Conservation (phyloP, 2,329 filamentous ascomycete species). For the Triangularia verruculosa region DNA sequence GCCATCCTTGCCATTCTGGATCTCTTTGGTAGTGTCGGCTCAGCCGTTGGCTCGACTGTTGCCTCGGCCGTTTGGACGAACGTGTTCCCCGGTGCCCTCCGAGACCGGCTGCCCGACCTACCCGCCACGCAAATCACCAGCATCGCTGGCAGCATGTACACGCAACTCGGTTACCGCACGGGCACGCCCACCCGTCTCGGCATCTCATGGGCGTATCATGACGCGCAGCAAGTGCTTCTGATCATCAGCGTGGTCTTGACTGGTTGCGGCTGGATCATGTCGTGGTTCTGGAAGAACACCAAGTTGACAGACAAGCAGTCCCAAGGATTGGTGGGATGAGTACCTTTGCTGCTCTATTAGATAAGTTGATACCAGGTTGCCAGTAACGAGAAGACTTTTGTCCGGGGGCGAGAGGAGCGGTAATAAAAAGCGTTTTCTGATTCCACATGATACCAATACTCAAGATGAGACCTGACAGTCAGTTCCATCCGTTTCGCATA, state of each 20-base stretch:
- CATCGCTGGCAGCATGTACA: slow-evolving; percentile 35
- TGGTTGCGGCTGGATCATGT: slow-evolving; percentile 31
- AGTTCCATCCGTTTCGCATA: neutral
- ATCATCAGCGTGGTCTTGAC: slow-evolving; percentile 26
- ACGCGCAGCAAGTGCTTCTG: slow-evolving; percentile 38
- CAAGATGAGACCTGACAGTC: neutral
- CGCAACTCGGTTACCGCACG: slow-evolving; percentile 35
- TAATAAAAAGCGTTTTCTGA: neutral
- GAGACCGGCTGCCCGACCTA: slow-evolving; percentile 28
- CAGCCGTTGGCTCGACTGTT: slow-evolving; percentile 36
- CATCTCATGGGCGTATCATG: slow-evolving; percentile 36
- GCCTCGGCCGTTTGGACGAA: slow-evolving; percentile 41
- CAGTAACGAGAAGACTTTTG: neutral
- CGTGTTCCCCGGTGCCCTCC: slow-evolving; percentile 25
- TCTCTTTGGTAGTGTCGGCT: slow-evolving; percentile 36
- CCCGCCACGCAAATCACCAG: slow-evolving; percentile 31
- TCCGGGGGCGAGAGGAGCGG: neutral
- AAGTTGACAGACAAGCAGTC: slow-evolving; percentile 34
- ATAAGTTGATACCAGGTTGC: neutral
- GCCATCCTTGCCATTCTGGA: slow-evolving; percentile 38
- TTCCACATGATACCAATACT: neutral
- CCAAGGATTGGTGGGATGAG: slow-evolving; percentile 3
- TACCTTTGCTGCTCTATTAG: neutral
- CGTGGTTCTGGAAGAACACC: slow-evolving; percentile 34
- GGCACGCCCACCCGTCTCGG: slow-evolving; percentile 34